Evolutionary conservation across 176 grass and related monocot species (phyloP).

Genomic region (Ensete glaucum): DNA sequence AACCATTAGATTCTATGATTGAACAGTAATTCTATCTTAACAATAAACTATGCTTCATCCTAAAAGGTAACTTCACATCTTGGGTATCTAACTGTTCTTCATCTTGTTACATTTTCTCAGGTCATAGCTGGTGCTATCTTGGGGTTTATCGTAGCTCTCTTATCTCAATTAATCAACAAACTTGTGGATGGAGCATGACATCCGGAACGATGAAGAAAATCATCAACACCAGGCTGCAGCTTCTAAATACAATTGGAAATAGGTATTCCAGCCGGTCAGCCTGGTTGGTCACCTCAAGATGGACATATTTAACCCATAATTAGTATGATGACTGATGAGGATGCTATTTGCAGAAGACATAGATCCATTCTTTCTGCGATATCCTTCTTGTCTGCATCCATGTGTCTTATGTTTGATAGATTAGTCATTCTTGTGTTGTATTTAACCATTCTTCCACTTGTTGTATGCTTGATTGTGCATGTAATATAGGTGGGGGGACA

Average conservation of each 20-base stretch:
- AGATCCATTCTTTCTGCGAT: not conserved
- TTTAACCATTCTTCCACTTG: not conserved
- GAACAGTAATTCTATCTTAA: not conserved
- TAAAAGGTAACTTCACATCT: not conserved
- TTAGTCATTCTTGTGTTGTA: not conserved
- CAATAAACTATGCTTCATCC: not conserved
- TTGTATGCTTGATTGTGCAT: not conserved
- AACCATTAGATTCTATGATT: not conserved
- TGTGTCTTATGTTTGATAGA: not conserved
- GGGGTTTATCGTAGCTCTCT: not conserved
- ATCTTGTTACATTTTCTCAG: not conserved
- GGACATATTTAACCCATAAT: not conserved
- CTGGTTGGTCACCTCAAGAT: not conserved
- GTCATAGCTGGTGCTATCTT: not conserved
- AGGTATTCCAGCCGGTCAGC: not conserved
- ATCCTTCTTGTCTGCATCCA: not conserved
- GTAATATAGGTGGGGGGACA: too few relatives aligned
- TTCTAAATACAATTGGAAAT: not conserved
- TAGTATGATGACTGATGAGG: not conserved
- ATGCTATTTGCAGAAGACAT: not conserved
- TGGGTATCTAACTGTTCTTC: not conserved
- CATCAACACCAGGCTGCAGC: not conserved
- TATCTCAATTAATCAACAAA: not conserved
- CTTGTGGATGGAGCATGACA: not conserved
- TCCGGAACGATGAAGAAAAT: not conserved